Evolutionary conservation across 1,284 basidiomycete species (phyloP).

Genomic region (Cystobasidium slooffiae): DNA sequence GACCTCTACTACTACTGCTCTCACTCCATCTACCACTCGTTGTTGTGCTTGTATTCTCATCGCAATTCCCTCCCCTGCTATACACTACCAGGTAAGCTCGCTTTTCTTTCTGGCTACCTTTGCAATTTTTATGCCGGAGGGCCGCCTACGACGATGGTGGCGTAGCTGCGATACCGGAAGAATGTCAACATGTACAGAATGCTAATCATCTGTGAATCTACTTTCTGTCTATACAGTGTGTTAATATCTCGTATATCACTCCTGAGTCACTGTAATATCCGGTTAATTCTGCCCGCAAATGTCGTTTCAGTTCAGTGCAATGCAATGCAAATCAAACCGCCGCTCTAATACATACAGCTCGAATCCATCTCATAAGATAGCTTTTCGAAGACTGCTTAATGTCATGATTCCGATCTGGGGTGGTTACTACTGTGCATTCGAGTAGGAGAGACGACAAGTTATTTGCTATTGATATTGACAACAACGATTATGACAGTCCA

Average conservation of each 20-base stretch:
- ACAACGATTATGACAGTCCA: background rate
- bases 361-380: background rate
- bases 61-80: background rate
- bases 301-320: slow-evolving; percentile 1
- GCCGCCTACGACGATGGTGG: no score
- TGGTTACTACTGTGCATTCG: background rate
- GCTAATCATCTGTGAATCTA: no score
- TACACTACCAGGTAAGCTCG: no score
- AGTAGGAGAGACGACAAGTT: background rate
- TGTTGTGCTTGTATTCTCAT: background rate
- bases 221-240: no score
- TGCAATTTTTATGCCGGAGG: no score
- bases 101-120: no score
- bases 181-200: no score
- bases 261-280: background rate
- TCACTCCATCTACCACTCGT: background rate
- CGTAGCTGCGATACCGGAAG: no score
- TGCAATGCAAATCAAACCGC: background rate
- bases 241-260: background rate
- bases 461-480: background rate
- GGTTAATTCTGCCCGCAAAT: background rate
- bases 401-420: background rate
- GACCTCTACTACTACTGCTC: background rate
- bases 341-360: background rate
- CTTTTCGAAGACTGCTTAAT: background rate